Base-by-base conservation (phyloP, 169 alveolate species). In the Fabrea salina region DNA sequence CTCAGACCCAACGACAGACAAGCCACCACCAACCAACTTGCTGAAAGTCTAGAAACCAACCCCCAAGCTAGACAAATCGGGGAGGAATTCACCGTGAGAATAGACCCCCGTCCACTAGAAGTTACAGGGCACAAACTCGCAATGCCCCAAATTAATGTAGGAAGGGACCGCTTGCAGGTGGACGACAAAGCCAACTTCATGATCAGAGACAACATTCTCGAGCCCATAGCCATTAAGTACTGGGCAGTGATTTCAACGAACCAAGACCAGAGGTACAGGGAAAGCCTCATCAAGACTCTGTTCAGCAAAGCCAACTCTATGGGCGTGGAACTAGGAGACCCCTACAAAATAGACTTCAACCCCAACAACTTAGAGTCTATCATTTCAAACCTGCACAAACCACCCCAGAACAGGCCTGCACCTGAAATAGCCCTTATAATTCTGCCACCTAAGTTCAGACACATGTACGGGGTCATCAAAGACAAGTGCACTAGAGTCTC, bases 241-340 rank as follows among this genome's bases (percentile, higher is more conserved):
- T 87, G 90, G 90, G 49, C 41, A n/a, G 54, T 83, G 19, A 39
- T 87, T 0, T 64, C 68, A 43, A 13, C 81, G n/a, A 33, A 50
- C 1, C 79, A 50, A 27, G 86, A 78, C 50, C 57, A 66, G 27
- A 22, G 27, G 2, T 40, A 59, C 37, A 71, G 57, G 27, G 79
- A 83, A 22, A 51, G 56, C 16, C 56, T 86, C 13, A 30, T 74
- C 8, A 51, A 59, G n/a, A 40, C 40, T 50, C 72, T 86, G 5
- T 33, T 43, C 40, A 50, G 39, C 33, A 61, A 61, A 37, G 74
- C 74, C 39, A 27, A 51, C 37, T 27, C 8, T 47, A 22, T 32
- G 7, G 84, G 81, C 25, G 47, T 82, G 6, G 43, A 67, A 19
- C 13, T 82, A 5, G 54, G 66, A 5, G 72, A 49, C 19, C 89